These are phyloP conservation scores for Jatropha curcas DNA, from an alignment of 345 rosid genomes.

Conservation along the genomic window DNA sequence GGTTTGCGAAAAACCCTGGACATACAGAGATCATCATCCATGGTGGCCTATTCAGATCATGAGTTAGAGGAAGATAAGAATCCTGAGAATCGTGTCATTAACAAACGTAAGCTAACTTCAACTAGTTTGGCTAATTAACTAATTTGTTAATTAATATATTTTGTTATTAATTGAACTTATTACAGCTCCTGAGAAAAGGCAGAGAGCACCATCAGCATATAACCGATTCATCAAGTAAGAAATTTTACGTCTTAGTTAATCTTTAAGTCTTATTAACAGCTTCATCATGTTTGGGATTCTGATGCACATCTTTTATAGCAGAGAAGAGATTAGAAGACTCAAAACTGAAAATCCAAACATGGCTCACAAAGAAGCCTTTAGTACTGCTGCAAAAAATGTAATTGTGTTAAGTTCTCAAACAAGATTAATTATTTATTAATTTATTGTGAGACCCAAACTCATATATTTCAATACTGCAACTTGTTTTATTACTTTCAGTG, in stretches of 20 bases:
- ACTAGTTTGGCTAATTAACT: background rate
- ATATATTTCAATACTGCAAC: background rate
- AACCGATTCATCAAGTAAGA: constrained; percentile 92
- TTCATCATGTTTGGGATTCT: constrained; percentile 12
- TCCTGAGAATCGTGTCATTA: constrained; percentile 55
- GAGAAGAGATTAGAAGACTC: constrained; percentile 97
- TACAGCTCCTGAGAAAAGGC: constrained; percentile 96
- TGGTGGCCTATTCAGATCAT: constrained; percentile 58
- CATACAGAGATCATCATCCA: constrained; percentile 38
- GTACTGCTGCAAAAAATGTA: constrained; percentile 97
- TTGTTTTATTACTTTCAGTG: constrained; percentile 55
- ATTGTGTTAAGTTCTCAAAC: background rate
- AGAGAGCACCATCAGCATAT: constrained; percentile 96
- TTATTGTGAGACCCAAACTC: too few species aligned
- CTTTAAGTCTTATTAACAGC: too few species aligned
- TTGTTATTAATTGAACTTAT: background rate
- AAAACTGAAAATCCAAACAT: constrained; percentile 89
- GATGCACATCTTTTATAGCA: constrained; percentile 29
- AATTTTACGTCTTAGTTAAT: background rate
- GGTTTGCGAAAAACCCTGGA: constrained; percentile 33
- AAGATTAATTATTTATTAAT: background rate
- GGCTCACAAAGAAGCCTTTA: constrained; percentile 97
- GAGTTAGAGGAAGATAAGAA: constrained; percentile 61
- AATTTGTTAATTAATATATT: background rate
- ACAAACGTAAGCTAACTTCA: constrained; percentile 63